These are phyloP conservation scores for Cenchrus purpureus DNA, from an alignment of 176 grass and related monocot species.

Conservation along the genomic window DNA sequence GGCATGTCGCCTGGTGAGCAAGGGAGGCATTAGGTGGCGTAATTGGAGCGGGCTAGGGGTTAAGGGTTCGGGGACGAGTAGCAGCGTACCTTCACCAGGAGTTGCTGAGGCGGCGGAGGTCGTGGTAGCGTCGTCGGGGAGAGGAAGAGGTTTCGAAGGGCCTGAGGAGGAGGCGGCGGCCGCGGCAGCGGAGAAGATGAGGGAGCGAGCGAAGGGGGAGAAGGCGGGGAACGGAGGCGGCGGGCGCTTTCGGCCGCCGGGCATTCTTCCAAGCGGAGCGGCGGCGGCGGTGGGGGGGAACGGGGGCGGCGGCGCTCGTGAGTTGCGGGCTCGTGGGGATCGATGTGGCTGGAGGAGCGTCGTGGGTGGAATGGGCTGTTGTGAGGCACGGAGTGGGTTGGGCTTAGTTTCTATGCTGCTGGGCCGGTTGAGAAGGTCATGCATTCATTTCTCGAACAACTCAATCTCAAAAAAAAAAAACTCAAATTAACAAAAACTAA, in stretches of 20 bases:
- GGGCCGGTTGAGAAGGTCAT: too few species aligned
- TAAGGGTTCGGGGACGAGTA: background rate
- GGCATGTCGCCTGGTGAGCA: slow-evolving; percentile 24
- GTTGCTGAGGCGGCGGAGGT: background rate
- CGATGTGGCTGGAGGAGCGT: too few species aligned
- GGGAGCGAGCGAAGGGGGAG: slow-evolving; percentile 70
- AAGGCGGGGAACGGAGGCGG: slow-evolving; percentile 48
- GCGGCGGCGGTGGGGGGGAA: background rate
- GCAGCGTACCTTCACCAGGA: slow-evolving; percentile 20
- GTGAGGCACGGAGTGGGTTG: background rate
- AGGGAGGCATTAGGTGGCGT: background rate
- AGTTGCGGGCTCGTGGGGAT: too few species aligned
- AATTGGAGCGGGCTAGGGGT: background rate
- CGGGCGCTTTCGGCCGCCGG: slow-evolving; percentile 35
- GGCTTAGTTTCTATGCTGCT: too few species aligned
- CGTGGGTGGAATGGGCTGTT: too few species aligned
- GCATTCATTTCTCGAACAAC: too few species aligned
- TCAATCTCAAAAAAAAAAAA: too few species aligned
- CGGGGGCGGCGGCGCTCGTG: background rate
- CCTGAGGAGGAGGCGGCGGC: slow-evolving; percentile 19
- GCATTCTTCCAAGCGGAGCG: slow-evolving; percentile 1
- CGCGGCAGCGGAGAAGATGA: slow-evolving; percentile 43
- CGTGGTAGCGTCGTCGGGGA: slow-evolving; percentile 8
- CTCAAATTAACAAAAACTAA: too few species aligned
- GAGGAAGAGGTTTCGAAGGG: background rate